Base-by-base conservation (phyloP, 1,139 yeast species). In the Pichia sp. region DNA sequence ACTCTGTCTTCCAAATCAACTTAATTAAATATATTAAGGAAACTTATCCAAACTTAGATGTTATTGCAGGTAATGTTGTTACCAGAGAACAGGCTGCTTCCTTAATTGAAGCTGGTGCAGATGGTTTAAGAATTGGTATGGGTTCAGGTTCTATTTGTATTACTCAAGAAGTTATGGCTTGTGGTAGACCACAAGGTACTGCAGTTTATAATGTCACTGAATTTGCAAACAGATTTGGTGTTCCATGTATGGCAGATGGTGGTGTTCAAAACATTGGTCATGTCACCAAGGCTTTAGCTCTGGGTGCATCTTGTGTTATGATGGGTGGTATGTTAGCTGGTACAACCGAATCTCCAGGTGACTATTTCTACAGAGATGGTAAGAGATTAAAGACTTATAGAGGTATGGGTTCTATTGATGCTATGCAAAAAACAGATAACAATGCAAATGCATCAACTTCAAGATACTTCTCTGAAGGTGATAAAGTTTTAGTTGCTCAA, bases 261-360 rank as follows among this genome's bases (percentile, higher is more conserved):
- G 99, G 99, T 80, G 82, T 92, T 64, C 92, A 90, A 71, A 94
- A 92, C 78, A 89, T 94, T 72, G 99, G 99, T 59, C 98, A 92
- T 76, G 87, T 94, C 67, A 85, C 94, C 62, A 92, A 92, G 76
- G 98, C 98, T 50, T 72, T 92, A 62, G 94, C 97, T 54, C 77
- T 92, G 55, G 99, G 99, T 70, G 96, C 99, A 36, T 88, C 97
- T 20, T 77, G 86, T 70, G 96, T 90, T 59, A 92, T 92, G 99
- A 94, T 92, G 98, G 99, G 99, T 67, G 96, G 97, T 72, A 83
- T 92, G 77, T 79, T 92, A 64, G 99, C 99, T 54, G 99, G 98
- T 74, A 92, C 98, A 53, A 72, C 94, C 53, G 99, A 92, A 76
- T 85, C 97, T 55, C 99, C 99, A 62, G 99, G 99, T 72, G 90